These are phyloP conservation scores for Tetrahymena thermophila DNA, from an alignment of 73 alveolate genomes.

Conservation along the genomic window DNA sequence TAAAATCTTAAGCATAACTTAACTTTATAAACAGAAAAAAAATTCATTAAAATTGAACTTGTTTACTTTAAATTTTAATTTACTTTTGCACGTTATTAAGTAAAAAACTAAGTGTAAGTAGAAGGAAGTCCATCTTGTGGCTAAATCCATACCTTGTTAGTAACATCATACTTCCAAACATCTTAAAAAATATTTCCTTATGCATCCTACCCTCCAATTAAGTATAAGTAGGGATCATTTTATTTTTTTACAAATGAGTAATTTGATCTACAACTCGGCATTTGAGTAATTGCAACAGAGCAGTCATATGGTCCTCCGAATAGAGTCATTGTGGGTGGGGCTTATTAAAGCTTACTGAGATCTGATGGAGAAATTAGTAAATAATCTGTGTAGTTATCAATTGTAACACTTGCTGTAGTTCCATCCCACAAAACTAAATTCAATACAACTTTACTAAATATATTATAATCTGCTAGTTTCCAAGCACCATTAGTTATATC, in stretches of 20 bases:
- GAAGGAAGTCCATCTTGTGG: background rate
- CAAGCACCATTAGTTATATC: background rate
- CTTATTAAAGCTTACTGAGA: background rate
- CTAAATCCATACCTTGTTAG: background rate
- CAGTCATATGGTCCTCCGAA: background rate
- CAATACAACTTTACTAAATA: background rate
- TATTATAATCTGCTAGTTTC: background rate
- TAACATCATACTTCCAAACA: background rate
- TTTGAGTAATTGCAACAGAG: background rate
- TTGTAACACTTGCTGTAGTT: background rate
- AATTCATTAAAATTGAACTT: background rate
- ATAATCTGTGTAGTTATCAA: background rate
- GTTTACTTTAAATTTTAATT: background rate
- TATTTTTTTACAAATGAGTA: background rate
- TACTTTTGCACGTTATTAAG: background rate
- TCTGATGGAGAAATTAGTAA: background rate
- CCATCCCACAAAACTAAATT: background rate
- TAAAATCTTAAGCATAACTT: background rate
- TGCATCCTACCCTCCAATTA: background rate
- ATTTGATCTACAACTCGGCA: background rate
- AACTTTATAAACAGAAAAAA: background rate
- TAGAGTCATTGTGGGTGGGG: background rate
- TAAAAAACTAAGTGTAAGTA: background rate
- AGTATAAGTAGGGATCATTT: background rate
- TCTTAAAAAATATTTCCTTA: background rate